Evolutionary conservation across 805 yeast genomes (phyloP), one percentile per base, ranked within the genome.

Genomic region (Yarrowia deformans): DNA sequence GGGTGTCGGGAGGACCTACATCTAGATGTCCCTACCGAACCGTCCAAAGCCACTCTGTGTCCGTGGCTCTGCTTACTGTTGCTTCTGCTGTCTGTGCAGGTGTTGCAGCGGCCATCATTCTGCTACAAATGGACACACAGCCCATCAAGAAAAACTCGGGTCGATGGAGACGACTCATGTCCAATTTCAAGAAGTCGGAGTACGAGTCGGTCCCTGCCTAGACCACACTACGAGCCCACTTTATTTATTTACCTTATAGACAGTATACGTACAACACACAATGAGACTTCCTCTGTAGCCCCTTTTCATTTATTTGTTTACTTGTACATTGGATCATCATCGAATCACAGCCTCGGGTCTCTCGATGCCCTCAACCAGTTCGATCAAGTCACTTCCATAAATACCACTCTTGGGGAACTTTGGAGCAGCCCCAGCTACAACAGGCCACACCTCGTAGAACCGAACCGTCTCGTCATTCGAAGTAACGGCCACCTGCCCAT

Each of bases 141-240:
- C 97, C 97, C 1, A 84, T 93, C 23, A 91, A 87, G 72, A 85
- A 85, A 69, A 90, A 89, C 75, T 82, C 90, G 72, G 87, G 84
- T 70, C 82, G 87, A 70, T 88, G 94, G 88, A 85, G 84, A 73
- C 83, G 82, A 66, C 75, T 88, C 8, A 77, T 84, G 43, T 85
- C 85, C 63, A 85, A 86, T 72, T 83, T 83, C 70, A 81, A 87
- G 40, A 85, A 86, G 71, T 79, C 86, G 61, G 95, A 90, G 70
- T 87, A 85, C 72, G 97, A 93, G 77, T 97, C 97, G 5, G 94
- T 91, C 9, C 97, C 98, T 13, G 86, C 92, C 2, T 92, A 75
- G 75, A 39, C 14, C 40, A 23, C 49, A 78, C 5, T 8, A 6
- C 34, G 16, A 14, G 8, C 14, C 54, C 12, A 23, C 18, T 7